Evolutionary conservation across 768 basidiomycete species (phyloP), one percentile per base, ranked within the genome.

Genomic region (Dioszegia hungarica): DNA sequence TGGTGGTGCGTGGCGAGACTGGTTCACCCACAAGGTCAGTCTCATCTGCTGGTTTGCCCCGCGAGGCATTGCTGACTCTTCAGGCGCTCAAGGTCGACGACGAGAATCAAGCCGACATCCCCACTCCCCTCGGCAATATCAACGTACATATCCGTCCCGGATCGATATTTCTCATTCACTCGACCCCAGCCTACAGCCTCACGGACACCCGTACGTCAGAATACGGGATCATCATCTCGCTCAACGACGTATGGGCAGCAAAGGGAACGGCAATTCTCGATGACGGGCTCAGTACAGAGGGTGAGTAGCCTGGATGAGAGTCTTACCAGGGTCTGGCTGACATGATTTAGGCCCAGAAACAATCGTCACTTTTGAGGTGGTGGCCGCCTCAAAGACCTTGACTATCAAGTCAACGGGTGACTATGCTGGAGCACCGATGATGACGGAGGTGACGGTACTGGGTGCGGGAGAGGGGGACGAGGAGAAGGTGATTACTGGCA

Each of bases 91-190:
- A 50, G 17, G 74, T 79, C 17, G 70, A 74, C 0, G 34, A 74
- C 1, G 80, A 80, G 31, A 72, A 64, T 28, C 78, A 79, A 53
- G 81, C 63, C 9, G 63, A 51, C 12, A 41, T 88, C 44, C 67
- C 77, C n/a, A 85, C 86, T 2, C 86, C 87, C 3, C 82, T 89
- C 2, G 80, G 84, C 17, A 84, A 87, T 66, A 88, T 89, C 74
- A 85, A 85, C 57, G 84, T 88, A 24, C 86, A 88, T 68, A 73
- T 89, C 56, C 82, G 87, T n/a, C 83, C 84, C 55, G 83, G 84
- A 24, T 80, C 85, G 17, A 83, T 83, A 28, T 71, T 89, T 11
- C 80, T 89, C 19, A 70, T 87, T 37, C 83, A 89, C 67, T 76
- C 81, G 10, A 59, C 79, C 50, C 85, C 87, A 11, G 83, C 75